phyloP scores from a whole-genome alignment of 2,329 filamentous ascomycete species.

The Blastomyces silverae region DNA sequence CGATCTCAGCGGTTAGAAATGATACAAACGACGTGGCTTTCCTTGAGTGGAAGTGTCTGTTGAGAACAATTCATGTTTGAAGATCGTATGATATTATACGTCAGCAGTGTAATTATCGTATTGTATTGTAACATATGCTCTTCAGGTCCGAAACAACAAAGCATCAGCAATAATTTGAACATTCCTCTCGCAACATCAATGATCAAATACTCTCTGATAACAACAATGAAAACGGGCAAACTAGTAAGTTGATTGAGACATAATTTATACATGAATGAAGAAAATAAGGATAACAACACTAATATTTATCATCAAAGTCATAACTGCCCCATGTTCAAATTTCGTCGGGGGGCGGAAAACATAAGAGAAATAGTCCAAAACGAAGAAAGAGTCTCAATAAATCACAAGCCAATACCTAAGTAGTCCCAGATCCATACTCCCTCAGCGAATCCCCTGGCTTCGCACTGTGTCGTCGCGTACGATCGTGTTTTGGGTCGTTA shows the following conservation, averaged over 20 bases:
- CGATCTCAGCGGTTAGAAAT: neutral
- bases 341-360: neutral
- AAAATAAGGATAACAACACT: neutral
- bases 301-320: neutral
- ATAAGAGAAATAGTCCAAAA: neutral
- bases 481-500: conserved; percentile 41
- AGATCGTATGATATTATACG: neutral
- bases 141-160: too few species aligned
- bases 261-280: neutral
- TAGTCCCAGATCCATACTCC: conserved; percentile 9
- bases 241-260: neutral
- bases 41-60: neutral
- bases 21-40: conserved; percentile 2
- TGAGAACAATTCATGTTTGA: neutral
- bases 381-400: neutral
- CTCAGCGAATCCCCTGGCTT: conserved; percentile 12
- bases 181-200: too few species aligned
- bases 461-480: conserved; percentile 44
- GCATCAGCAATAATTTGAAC: too few species aligned
- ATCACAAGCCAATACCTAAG: neutral
- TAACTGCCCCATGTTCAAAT: conserved; percentile 3
- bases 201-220: neutral
- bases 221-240: neutral
- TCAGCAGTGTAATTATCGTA: neutral
- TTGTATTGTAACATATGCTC: neutral